These are phyloP conservation scores for Diaporthe sp. DNA, from an alignment of 2,329 filamentous ascomycete genomes.

Conservation along the genomic window DNA sequence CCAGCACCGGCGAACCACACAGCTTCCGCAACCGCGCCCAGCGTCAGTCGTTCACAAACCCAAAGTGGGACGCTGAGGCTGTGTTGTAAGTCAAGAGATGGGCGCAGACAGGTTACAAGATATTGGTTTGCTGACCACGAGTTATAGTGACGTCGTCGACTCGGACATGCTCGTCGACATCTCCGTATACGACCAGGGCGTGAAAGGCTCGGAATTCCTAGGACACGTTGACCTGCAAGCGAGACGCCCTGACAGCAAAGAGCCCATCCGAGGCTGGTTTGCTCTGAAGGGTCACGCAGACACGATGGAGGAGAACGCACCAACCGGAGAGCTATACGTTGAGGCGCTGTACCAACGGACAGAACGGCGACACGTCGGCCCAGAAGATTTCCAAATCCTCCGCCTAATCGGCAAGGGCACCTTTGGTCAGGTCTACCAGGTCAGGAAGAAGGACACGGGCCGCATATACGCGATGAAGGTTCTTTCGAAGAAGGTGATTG, in stretches of 20 bases:
- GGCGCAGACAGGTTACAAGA: neutral
- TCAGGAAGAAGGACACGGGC: constrained; percentile 95
- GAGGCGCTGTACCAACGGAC: constrained; percentile 88
- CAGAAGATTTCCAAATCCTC: constrained; percentile 94
- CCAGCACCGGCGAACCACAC: constrained; percentile 79
- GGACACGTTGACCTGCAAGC: constrained; percentile 88
- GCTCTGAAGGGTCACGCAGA: constrained; percentile 82
- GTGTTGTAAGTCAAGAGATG: constrained; percentile 79
- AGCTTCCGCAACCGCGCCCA: constrained; percentile 72
- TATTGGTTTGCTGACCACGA: neutral
- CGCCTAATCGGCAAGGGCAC: constrained; percentile 98
- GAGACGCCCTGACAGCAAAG: constrained; percentile 75
- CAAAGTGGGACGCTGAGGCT: constrained; percentile 96
- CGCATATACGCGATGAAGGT: constrained; percentile 99
- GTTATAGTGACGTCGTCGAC: constrained; percentile 87
- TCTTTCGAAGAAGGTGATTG: constrained; percentile 98
- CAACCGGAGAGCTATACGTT: constrained; percentile 90
- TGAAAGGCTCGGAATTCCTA: constrained; percentile 88
- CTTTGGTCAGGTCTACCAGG: constrained; percentile 98
- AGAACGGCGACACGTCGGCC: constrained; percentile 92
- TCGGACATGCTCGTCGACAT: constrained; percentile 92
- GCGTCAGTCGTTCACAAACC: constrained; percentile 78
- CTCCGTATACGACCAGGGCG: constrained; percentile 89
- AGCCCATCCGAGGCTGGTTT: constrained; percentile 88
- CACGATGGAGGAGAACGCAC: constrained; percentile 77